Base-by-base conservation (phyloP, 148 eudicot genomes). In the Selenicereus undatus region DNA sequence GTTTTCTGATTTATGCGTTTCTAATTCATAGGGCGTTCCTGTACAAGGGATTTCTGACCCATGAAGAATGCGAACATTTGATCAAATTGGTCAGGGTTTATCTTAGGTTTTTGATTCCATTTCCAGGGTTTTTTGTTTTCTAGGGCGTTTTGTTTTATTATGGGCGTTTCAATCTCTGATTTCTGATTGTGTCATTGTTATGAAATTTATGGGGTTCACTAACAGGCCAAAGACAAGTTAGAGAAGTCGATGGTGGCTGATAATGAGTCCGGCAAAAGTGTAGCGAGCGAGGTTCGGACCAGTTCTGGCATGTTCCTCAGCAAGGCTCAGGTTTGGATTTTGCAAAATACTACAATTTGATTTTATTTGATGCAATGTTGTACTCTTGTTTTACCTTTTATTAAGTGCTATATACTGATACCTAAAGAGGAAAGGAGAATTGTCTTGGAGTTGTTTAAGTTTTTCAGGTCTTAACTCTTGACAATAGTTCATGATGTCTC, bases 31-130 rank as follows among this genome's bases (percentile, higher is more conserved):
- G 98, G 92, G 93, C 97, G 13, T 95, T 95, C 81, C 43, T 91
- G 42, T 90, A 93, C 84, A 89, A 83, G 78, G 88, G 88, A 0
- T 90, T 95, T 84, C 83, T 95, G 83, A 90, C 92, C 21, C 76
- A 84, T 82, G 87, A 90, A 74, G 98, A 93, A 88, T 93, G 98
- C 82, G 97, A 95, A 85, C 98, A 95, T 91, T 90, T 93, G 66
- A 92, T 93, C 51, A 5, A 78, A 30, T 82, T 95, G 97, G 98
- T 95, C 76, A 81, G 93, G 60, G 7, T 84, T 82, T 79, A 8
- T 36, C 39, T 52, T 11, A 1, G 22, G 45, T 20, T 62, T 74
- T 43, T 14, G 17, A 42, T 20, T 74, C 17, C 26, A 30, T 27
- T 48, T 35, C 8, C 68, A 45, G 39, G 51, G 56, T 52, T 60